Conservation (phyloP, 768 basidiomycete genomes). For the Lactarius hatsudake region DNA sequence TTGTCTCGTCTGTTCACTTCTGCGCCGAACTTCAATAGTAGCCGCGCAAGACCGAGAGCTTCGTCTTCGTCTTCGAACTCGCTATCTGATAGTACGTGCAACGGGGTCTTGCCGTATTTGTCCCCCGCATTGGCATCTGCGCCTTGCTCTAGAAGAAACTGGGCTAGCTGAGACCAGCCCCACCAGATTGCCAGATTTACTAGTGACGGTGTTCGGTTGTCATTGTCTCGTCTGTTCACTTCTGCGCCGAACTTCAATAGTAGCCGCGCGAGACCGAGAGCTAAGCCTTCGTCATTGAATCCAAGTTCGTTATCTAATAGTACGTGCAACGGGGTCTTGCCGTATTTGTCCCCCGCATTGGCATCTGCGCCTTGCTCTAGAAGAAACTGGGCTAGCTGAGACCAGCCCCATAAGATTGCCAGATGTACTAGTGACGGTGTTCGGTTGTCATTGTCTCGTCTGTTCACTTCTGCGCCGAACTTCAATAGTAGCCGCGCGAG, state of each 20-base stretch:
- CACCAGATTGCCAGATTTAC: too few species aligned
- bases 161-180: too few species aligned
- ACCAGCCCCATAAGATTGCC: not conserved
- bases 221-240: too few species aligned
- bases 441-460: not conserved
- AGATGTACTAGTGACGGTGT: not conserved
- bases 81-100: too few species aligned
- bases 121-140: too few species aligned
- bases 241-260: not conserved
- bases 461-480: not conserved
- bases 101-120: too few species aligned
- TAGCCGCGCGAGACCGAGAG: not conserved
- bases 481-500: not conserved
- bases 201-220: too few species aligned
- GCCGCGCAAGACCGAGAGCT: not conserved
- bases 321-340: too few species aligned
- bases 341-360: too few species aligned
- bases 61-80: fast-evolving
- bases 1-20: not conserved
- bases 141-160: too few species aligned
- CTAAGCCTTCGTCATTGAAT: not conserved
- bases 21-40: not conserved
- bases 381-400: not conserved
- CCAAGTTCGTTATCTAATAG: too few species aligned
- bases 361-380: not conserved